Evolutionary conservation across 116 monocot species (phyloP).

Genomic region (Zostera marina): DNA sequence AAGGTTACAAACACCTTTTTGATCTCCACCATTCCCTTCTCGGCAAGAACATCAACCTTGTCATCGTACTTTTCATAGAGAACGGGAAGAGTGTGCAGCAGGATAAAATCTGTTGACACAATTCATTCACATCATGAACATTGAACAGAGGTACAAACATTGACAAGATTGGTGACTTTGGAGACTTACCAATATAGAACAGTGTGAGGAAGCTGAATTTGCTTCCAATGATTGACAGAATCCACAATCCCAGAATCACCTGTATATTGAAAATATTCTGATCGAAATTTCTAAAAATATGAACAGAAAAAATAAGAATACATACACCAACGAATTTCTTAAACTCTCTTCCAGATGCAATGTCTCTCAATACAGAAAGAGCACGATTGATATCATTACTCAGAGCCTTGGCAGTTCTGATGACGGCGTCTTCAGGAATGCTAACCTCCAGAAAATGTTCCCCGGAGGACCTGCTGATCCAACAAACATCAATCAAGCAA

Average conservation of each 20-base stretch:
- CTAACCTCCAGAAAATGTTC: constrained; percentile 56
- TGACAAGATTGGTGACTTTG: neutral
- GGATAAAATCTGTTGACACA: constrained; percentile 18
- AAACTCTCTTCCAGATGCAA: constrained; percentile 63
- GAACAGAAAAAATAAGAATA: neutral
- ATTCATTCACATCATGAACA: neutral
- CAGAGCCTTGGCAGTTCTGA: constrained; percentile 40
- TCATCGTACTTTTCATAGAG: constrained; percentile 70
- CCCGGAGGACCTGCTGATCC: constrained; percentile 25
- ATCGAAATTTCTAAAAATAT: constrained; percentile 16
- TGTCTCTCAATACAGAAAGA: constrained; percentile 35
- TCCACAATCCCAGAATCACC: constrained; percentile 70
- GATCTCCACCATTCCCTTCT: constrained; percentile 38
- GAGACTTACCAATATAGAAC: constrained; percentile 48
- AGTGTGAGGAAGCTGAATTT: constrained; percentile 56
- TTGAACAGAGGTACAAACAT: too few relatives aligned
- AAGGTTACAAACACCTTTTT: constrained; percentile 56
- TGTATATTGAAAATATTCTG: constrained; percentile 11
- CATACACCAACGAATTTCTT: constrained; percentile 72
- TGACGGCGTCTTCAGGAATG: constrained; percentile 55
- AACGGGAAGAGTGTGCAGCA: constrained; percentile 46
- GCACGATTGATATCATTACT: constrained; percentile 49
- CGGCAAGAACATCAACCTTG: constrained; percentile 43
- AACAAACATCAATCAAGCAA: neutral
- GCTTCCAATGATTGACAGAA: constrained; percentile 48